phyloP scores from a whole-genome alignment of 1,139 yeast genomes.

The Hanseniaspora gamundiae region DNA sequence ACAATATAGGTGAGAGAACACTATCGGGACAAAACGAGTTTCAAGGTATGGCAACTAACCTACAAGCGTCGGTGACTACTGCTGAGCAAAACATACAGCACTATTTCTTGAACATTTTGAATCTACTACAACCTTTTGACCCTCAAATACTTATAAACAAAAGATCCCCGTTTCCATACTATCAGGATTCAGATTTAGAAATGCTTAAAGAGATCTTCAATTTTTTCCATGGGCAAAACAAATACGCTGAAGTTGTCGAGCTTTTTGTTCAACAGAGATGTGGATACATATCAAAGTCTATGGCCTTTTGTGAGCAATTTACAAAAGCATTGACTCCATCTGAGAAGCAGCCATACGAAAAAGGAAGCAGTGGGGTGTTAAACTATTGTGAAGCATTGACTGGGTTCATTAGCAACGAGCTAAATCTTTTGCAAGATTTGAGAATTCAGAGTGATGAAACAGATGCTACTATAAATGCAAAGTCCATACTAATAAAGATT shows the following conservation, averaged over 20 bases:
- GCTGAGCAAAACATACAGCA: slow-evolving; percentile 26
- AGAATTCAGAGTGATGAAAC: slow-evolving; percentile 16
- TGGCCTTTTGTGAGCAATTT: slow-evolving; percentile 34
- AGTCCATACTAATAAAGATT: slow-evolving; percentile 31
- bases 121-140: slow-evolving; percentile 28
- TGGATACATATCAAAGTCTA: slow-evolving; percentile 31
- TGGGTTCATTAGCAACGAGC: slow-evolving; percentile 38
- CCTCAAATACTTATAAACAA: slow-evolving; percentile 29
- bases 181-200: slow-evolving; percentile 25
- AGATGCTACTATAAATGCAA: slow-evolving; percentile 4
- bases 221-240: slow-evolving; percentile 33
- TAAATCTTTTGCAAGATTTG: slow-evolving; percentile 32
- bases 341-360: slow-evolving; percentile 41
- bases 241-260: slow-evolving; percentile 28
- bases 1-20: slow-evolving; percentile 10
- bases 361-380: slow-evolving; percentile 49
- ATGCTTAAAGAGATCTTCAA: slow-evolving; percentile 33
- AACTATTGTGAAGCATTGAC: slow-evolving; percentile 42
- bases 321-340: slow-evolving; percentile 32
- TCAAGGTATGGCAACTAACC: slow-evolving; percentile 28
- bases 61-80: slow-evolving; percentile 20
- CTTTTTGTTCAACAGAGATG: slow-evolving; percentile 37
- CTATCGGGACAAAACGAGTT: slow-evolving; percentile 24
- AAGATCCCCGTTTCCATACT: slow-evolving; percentile 30
- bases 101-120: slow-evolving; percentile 22